Evolutionary conservation across 1,139 yeast species (phyloP).

Genomic region (Hyphopichia pseudoburtonii): DNA sequence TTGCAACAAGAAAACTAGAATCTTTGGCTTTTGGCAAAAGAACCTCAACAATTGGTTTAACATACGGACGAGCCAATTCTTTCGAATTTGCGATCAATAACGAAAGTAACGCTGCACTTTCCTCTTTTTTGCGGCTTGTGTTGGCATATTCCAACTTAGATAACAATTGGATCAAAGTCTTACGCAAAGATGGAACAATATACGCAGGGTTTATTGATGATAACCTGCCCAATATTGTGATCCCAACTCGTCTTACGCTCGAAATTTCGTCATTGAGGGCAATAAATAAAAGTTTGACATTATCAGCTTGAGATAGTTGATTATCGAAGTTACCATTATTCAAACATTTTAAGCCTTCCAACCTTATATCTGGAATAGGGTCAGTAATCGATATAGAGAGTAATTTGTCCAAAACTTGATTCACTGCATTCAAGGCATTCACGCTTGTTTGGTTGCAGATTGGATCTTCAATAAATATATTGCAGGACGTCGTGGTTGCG

Average conservation of each 20-base stretch:
- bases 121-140: conserved; percentile 78
- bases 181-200: conserved; percentile 88
- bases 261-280: conserved; percentile 91
- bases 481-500: conserved; percentile 83
- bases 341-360: conserved; percentile 72
- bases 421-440: conserved; percentile 79
- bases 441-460: conserved; percentile 84
- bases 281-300: conserved; percentile 79
- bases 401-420: conserved; percentile 78
- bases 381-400: conserved; percentile 89
- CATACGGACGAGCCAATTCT: conserved; percentile 83
- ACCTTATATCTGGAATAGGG: conserved; percentile 77
- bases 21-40: conserved; percentile 77
- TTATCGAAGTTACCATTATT: conserved; percentile 71
- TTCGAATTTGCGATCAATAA: conserved; percentile 75
- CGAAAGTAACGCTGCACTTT: conserved; percentile 75
- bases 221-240: conserved; percentile 77
- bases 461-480: conserved; percentile 76
- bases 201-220: conserved; percentile 91
- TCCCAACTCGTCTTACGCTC: conserved; percentile 77
- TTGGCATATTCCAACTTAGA: conserved; percentile 83
- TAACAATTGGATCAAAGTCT: conserved; percentile 78
- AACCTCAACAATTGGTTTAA: conserved; percentile 84
- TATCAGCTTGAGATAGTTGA: conserved; percentile 91
- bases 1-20: conserved; percentile 72